These are phyloP conservation scores for Pyricularia sp. DNA, from an alignment of 2,329 filamentous ascomycete species.

Conservation along the genomic window DNA sequence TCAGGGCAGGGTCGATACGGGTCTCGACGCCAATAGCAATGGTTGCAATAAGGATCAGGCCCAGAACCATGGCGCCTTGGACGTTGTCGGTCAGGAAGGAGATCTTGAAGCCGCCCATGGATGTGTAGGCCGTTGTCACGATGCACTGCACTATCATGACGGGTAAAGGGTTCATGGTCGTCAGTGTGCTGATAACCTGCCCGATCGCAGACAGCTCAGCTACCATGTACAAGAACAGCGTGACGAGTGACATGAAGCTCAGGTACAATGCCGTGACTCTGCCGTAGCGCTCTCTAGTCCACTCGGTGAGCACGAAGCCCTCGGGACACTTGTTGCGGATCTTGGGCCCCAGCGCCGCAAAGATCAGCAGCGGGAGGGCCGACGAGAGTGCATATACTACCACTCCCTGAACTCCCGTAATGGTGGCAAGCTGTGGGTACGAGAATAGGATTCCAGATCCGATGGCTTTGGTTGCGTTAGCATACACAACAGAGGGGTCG, in stretches of 20 bases:
- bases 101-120: constrained; percentile 72
- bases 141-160: constrained; percentile 69
- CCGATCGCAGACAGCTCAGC: constrained; percentile 74
- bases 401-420: constrained; percentile 70
- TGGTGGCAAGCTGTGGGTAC: constrained; percentile 72
- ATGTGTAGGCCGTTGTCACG: constrained; percentile 77
- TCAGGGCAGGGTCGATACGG: constrained; percentile 58
- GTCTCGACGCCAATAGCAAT: constrained; percentile 71
- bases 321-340: constrained; percentile 74
- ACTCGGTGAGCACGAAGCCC: constrained; percentile 77
- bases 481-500: constrained; percentile 15
- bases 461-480: constrained; percentile 46
- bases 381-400: constrained; percentile 68
- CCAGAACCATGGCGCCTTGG: constrained; percentile 69
- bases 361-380: constrained; percentile 62
- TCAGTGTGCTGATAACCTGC: constrained; percentile 66
- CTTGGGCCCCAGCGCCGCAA: constrained; percentile 65
- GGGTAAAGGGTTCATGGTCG: constrained; percentile 64
- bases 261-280: constrained; percentile 60
- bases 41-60: constrained; percentile 65
- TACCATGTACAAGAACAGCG: constrained; percentile 81
- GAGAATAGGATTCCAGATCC: constrained; percentile 77
- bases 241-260: constrained; percentile 69
- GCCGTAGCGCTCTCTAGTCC: constrained; percentile 74
- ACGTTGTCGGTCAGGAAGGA: constrained; percentile 79